Conservation (phyloP, 768 basidiomycete genomes). For the Boletus fagicola region DNA sequence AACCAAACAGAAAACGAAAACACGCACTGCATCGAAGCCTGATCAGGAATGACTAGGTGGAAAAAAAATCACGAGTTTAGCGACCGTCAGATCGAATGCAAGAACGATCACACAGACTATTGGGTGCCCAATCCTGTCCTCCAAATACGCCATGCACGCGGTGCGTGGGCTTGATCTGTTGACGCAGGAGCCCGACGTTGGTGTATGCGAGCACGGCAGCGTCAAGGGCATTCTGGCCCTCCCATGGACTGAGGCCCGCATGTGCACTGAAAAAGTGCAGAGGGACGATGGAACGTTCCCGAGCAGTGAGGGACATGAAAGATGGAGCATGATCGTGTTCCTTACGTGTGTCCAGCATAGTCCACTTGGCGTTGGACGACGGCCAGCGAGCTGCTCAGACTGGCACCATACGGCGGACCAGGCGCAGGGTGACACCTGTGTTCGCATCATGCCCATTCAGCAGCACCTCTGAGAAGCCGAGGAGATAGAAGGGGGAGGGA, state of each 20-base stretch:
- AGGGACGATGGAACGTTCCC: too few relatives aligned
- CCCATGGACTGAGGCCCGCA: slow-evolving; percentile 82
- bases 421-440: slow-evolving; percentile 78
- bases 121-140: slow-evolving; percentile 72
- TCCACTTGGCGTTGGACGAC: slow-evolving; percentile 57
- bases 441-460: background rate
- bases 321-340: background rate
- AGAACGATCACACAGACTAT: slow-evolving; percentile 47
- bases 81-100: background rate
- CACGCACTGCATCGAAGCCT: slow-evolving; percentile 65
- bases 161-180: slow-evolving; percentile 75
- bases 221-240: slow-evolving; percentile 79
- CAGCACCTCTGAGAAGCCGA: too few relatives aligned
- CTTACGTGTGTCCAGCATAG: slow-evolving; percentile 72
- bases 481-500: background rate
- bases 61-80: background rate
- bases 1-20: background rate
- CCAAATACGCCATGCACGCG: slow-evolving; percentile 80
- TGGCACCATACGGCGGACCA: slow-evolving; percentile 64
- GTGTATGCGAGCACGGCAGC: slow-evolving; percentile 83
- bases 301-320: background rate
- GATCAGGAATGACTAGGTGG: slow-evolving; percentile 73
- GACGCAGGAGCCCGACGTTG: slow-evolving; percentile 73
- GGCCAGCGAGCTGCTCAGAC: slow-evolving; percentile 63
- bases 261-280: slow-evolving; percentile 53